Conservation (phyloP, 805 yeast genomes). For the Scheffersomyces ergatensis region DNA sequence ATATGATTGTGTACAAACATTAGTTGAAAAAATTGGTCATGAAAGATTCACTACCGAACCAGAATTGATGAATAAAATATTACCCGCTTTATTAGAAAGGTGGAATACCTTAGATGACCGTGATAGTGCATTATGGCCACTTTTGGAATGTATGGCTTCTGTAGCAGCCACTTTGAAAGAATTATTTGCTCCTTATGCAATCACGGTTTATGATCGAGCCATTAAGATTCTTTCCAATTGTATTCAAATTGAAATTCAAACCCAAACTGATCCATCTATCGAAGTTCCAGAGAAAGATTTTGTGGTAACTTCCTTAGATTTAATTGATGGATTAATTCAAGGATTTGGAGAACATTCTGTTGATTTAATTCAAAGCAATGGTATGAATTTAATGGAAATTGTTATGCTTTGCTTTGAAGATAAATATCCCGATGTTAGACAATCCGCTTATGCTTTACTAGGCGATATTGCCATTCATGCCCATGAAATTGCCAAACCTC, state of each 20-base stretch:
- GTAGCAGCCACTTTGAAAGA: conserved; percentile 87
- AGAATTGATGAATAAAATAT: conserved; percentile 54
- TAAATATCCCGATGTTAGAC: conserved; percentile 83
- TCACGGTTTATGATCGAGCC: conserved; percentile 80
- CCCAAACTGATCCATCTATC: conserved; percentile 62
- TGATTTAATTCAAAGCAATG: conserved; percentile 46
- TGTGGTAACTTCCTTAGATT: conserved; percentile 81
- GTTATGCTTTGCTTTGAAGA: conserved; percentile 72
- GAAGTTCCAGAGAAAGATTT: conserved; percentile 88
- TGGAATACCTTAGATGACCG: conserved; percentile 78
- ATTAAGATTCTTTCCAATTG: conserved; percentile 65
- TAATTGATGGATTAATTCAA: conserved; percentile 90
- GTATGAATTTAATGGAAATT: conserved; percentile 52
- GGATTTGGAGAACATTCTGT: conserved; percentile 70
- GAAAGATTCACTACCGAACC: conserved; percentile 53
- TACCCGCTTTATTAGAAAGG: conserved; percentile 79
- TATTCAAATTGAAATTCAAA: conserved; percentile 62
- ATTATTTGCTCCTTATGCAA: conserved; percentile 83
- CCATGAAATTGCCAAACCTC: conserved; percentile 45
- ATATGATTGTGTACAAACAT: conserved; percentile 88
- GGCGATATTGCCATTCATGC: conserved; percentile 83
- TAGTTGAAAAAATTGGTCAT: conserved; percentile 73
- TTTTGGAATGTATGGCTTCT: conserved; percentile 88
- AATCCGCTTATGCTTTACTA: conserved; percentile 81
- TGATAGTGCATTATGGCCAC: conserved; percentile 86